Percentiles rank a stretch among this genome's conserved stretches.
Evolutionary conservation across 169 alveolate species (phyloP).

Genomic region (Eimeria necatrix): DNA sequence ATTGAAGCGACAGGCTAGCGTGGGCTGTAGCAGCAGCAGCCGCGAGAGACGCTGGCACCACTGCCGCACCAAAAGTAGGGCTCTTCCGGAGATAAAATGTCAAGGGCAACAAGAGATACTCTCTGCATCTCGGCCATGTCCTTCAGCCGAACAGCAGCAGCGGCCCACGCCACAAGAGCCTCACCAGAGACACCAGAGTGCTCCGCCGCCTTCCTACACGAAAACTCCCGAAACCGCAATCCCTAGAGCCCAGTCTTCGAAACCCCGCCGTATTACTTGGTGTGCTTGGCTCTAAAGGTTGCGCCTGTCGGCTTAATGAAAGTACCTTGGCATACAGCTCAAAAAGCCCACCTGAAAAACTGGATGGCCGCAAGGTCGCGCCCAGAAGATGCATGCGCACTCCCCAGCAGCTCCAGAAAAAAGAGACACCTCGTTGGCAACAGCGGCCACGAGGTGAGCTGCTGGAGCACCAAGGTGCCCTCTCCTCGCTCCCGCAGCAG

Average conservation of each 20-base stretch:
- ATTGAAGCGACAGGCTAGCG: background rate
- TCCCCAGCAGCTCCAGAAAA: background rate
- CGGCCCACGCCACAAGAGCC: slow-evolving; percentile 20
- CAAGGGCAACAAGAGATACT: background rate
- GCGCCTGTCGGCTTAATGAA: background rate
- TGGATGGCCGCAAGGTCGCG: slow-evolving; percentile 1
- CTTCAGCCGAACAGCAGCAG: slow-evolving; percentile 21
- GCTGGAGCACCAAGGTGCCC: slow-evolving; percentile 10
- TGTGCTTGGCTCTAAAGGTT: background rate
- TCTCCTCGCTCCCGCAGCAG: slow-evolving; percentile 47
- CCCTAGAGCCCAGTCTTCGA: background rate
- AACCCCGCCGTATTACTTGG: background rate
- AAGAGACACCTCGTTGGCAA: background rate
- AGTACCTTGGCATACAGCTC: background rate
- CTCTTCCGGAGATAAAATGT: slow-evolving; percentile 5
- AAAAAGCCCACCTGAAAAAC: background rate
- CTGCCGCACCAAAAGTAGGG: slow-evolving; percentile 7
- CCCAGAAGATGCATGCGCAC: background rate
- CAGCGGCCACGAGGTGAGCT: slow-evolving; percentile 16
- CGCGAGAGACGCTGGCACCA: background rate
- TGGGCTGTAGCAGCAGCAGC: background rate
- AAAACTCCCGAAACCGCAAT: background rate
- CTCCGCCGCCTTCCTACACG: slow-evolving; percentile 22
- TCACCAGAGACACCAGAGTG: slow-evolving; percentile 36
- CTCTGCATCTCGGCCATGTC: slow-evolving; percentile 24